Percentiles rank a stretch among this genome's conserved stretches.
Conservation (phyloP, 208 protist genomes). For the Vickermania ingenoplastis region DNA sequence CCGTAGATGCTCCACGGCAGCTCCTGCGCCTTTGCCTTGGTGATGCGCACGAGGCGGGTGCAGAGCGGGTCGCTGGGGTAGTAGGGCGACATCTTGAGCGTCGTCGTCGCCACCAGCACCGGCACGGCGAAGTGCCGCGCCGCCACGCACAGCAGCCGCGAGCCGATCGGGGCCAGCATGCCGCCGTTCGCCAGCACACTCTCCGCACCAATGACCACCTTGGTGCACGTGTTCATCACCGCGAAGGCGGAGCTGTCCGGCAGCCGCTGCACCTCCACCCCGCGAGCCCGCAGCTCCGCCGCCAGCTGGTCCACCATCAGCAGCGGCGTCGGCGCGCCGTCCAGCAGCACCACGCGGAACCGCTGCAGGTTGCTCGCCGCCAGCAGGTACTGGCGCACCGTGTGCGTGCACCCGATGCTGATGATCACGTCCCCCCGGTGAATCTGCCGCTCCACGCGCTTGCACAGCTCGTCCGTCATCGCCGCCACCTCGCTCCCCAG, state of each 20-base stretch:
- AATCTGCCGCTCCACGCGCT: constrained; percentile 49
- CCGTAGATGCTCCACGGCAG: constrained; percentile 81
- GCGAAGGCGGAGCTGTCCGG: constrained; percentile 94
- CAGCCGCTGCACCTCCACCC: constrained; percentile 89
- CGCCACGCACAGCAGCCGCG: constrained; percentile 91
- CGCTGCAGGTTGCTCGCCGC: constrained; percentile 17
- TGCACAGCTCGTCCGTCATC: constrained; percentile 68
- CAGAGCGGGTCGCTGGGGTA: constrained; percentile 92
- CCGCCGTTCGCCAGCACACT: constrained; percentile 96
- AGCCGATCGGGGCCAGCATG: constrained; percentile 89
- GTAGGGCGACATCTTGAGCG: constrained; percentile 95
- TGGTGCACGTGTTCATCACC: constrained; percentile 96
- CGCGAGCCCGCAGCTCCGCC: constrained; percentile 38
- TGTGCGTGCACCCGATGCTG: constrained; percentile 68
- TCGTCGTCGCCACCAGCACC: constrained; percentile 91
- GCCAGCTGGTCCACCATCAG: constrained; percentile 63
- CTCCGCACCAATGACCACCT: constrained; percentile 93
- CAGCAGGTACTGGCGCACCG: constrained; percentile 49
- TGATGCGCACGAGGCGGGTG: constrained; percentile 76
- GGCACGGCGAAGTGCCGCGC: constrained; percentile 94
- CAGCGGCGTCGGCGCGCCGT: constrained; percentile 66
- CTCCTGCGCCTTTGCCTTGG: constrained; percentile 55
- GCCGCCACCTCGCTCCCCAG: constrained; percentile 52
- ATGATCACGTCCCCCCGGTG: constrained; percentile 69
- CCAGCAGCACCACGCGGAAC: constrained; percentile 93